Conservation (phyloP, 2,329 filamentous ascomycete species). For the Fonsecaea pedrosoi region DNA sequence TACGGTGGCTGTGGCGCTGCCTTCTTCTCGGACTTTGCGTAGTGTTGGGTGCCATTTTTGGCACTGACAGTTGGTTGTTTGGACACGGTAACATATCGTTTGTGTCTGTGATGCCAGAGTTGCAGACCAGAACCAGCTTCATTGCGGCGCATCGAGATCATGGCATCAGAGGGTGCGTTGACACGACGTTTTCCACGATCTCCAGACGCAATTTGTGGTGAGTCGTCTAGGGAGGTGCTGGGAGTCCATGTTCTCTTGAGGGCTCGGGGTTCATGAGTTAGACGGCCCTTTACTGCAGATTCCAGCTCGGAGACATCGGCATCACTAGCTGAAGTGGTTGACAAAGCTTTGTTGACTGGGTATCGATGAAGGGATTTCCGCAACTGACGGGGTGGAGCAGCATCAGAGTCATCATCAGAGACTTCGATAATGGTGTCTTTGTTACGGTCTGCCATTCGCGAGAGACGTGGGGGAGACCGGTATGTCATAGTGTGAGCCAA, state of each 20-base stretch:
- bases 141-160: neutral
- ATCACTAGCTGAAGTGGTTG: conserved; percentile 9
- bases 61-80: neutral
- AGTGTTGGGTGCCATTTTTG: neutral
- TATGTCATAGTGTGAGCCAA: conserved; percentile 5
- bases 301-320: conserved; percentile 14
- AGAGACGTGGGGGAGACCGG: conserved; percentile 5
- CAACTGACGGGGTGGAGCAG: neutral
- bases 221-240: neutral
- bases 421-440: conserved; percentile 14
- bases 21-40: conserved; percentile 6
- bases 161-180: neutral
- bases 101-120: neutral
- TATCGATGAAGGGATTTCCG: neutral
- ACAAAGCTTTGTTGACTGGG: neutral
- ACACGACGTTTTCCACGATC: conserved; percentile 8
- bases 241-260: conserved; percentile 16
- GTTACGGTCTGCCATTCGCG: neutral
- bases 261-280: neutral
- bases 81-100: neutral
- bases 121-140: neutral
- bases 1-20: conserved; percentile 30
- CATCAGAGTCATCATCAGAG: conserved; percentile 21
- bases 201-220: neutral
- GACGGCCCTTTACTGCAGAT: neutral